A percentile compares a stretch with the other conserved stretches of the same genome.
Conservation (phyloP, 305 asterid species). For the Rubia tinctorum region DNA sequence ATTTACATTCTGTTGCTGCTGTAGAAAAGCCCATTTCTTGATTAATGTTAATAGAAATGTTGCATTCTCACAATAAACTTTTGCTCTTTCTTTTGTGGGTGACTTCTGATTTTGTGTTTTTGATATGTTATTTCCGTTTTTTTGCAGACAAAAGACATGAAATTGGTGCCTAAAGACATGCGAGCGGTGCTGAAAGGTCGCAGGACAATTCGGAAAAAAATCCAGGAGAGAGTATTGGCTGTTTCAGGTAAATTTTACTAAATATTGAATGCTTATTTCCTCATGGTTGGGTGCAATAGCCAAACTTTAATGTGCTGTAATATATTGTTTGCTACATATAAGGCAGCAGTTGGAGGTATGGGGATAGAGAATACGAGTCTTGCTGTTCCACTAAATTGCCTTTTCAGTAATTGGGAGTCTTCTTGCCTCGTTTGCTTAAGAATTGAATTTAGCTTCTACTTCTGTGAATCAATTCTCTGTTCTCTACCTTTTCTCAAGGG, state of each 20-base stretch:
- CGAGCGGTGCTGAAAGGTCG: slow-evolving; percentile 55
- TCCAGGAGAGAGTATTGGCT: slow-evolving; percentile 76
- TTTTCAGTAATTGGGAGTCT: neutral
- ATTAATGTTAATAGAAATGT: neutral
- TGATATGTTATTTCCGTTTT: slow-evolving; percentile 1
- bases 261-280: neutral
- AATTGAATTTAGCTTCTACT: neutral
- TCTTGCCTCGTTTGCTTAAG: neutral
- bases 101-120: neutral
- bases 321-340: neutral
- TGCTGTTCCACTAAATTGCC: neutral
- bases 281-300: neutral
- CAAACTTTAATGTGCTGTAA: neutral
- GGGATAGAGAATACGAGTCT: neutral
- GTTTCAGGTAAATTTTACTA: slow-evolving; percentile 50
- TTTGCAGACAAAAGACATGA: slow-evolving; percentile 78
- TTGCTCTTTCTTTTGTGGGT: slow-evolving; percentile 4
- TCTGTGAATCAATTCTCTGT: no score
- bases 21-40: neutral
- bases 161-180: slow-evolving; percentile 55
- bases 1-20: neutral
- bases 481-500: neutral
- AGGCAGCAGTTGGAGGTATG: neutral
- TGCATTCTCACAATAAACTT: neutral
- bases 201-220: slow-evolving; percentile 72